phyloP scores from a whole-genome alignment of 257 asterid species.

The Catharanthus roseus region DNA sequence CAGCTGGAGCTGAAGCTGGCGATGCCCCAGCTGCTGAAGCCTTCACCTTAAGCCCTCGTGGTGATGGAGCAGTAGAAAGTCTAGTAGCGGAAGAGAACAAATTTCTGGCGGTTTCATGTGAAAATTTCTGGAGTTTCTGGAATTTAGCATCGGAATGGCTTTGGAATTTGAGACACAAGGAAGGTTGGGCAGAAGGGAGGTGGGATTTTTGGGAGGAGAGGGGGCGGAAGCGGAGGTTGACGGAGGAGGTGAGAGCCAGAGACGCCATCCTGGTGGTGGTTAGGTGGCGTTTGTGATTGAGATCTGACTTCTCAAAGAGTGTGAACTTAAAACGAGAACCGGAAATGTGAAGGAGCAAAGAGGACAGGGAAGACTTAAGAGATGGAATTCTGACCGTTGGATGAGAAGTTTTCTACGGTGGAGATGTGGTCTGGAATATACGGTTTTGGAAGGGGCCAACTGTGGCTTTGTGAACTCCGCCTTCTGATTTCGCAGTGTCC shows the following conservation, averaged over 20 bases:
- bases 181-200: constrained; percentile 2
- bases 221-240: constrained; percentile 53
- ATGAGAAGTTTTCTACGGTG: constrained; percentile 2
- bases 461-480: constrained; percentile 28
- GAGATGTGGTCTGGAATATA: constrained; percentile 22
- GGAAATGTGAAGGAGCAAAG: constrained; percentile 1
- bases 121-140: not conserved
- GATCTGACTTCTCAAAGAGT: constrained; percentile 11
- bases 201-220: constrained; percentile 18
- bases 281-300: constrained; percentile 2
- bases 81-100: not conserved
- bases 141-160: not conserved
- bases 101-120: not conserved
- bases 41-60: constrained; percentile 4
- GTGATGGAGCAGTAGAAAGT: not conserved
- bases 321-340: not conserved
- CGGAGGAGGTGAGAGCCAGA: constrained; percentile 43
- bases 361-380: not conserved
- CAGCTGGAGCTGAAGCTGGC: constrained; percentile 18
- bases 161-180: constrained; percentile 6
- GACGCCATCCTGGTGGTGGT: constrained; percentile 45
- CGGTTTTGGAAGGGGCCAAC: constrained; percentile 20
- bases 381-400: constrained; percentile 6
- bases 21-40: constrained; percentile 27
- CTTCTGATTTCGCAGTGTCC: constrained; percentile 17